Base-by-base conservation (phyloP, 805 yeast genomes). In the Candida ulmi region DNA sequence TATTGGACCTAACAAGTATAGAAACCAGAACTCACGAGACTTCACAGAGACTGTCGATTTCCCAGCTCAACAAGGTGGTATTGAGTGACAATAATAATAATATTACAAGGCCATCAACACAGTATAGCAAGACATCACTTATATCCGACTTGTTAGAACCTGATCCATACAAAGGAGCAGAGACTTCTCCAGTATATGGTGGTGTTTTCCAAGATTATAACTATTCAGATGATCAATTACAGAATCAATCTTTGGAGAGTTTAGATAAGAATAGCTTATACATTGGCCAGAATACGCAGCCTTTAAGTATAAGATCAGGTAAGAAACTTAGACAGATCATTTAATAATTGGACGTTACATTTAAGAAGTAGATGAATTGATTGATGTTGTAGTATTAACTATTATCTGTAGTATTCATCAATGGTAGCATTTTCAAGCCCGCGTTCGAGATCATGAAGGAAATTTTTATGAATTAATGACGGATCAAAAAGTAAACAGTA, bases 171-270 rank as follows among this genome's bases (percentile, higher is more conserved):
- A 19, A 29, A 17, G 39, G 32, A 16, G 39, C 29, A 16, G 40
- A 30, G 11, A 31, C 39, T 9, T 36, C 44, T 18, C 40, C 39
- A 8, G 33, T 36, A 1, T 47, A 54, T 19, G 49, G 40, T 15
- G 58, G 48, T 25, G 45, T 55, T 15, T 45, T 55, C 17, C 50
- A 47, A 35, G 47, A 39, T 15, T 55, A 55, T 35, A 30, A 38
- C 17, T 43, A 47, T 35, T 46, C 48, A 6, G 52, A 44, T 17
- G 56, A 46, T 21, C 24, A 21, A 21, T 6, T 9, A 21, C 24
- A 21, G 9, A 21, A 21, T 21, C 24, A 21, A 9, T 6, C 24
- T 7, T 21, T 21, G 9, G n/a, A n/a, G n/a, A n/a, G n/a, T n/a
- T n/a, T n/a, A n/a, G n/a, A n/a, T n/a, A n/a, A n/a, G n/a, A n/a